These are phyloP conservation scores for Lepidium africanum DNA, from an alignment of 345 rosid genomes.

Conservation along the genomic window DNA sequence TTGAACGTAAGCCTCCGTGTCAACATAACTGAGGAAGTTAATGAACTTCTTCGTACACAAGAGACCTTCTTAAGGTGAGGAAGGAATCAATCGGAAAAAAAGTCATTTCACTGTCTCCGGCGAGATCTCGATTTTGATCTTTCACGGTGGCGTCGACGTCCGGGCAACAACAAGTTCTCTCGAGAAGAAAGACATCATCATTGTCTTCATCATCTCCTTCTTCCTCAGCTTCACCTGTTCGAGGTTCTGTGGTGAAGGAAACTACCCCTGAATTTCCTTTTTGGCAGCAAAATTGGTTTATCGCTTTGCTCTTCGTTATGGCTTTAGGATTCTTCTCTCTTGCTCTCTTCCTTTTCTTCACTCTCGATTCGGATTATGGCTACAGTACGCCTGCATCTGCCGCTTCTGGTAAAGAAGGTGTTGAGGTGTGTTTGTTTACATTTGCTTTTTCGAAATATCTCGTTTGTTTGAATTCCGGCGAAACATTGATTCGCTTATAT, in stretches of 20 bases:
- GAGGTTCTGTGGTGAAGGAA: conserved; percentile 18
- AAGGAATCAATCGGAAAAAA: background rate
- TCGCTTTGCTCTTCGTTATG: conserved; percentile 58
- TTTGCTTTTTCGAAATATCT: background rate
- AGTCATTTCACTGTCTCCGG: conserved; percentile 3
- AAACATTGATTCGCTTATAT: background rate
- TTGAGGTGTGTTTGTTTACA: conserved; percentile 44
- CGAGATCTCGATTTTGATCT: conserved; percentile 14
- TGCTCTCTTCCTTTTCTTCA: conserved; percentile 62
- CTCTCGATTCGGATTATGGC: conserved; percentile 44
- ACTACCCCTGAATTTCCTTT: conserved; percentile 37
- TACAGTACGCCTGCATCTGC: conserved; percentile 49
- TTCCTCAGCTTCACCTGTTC: conserved; percentile 24
- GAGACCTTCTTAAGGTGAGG: background rate
- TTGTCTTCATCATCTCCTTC: conserved; percentile 27
- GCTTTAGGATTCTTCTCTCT: conserved; percentile 63
- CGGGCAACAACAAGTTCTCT: conserved; percentile 45
- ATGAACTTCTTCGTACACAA: background rate
- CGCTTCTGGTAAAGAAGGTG: conserved; percentile 49
- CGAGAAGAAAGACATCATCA: conserved; percentile 45
- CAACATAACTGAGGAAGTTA: background rate
- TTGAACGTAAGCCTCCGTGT: conserved; percentile 11
- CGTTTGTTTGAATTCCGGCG: background rate
- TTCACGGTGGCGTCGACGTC: conserved; percentile 92
- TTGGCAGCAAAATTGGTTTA: conserved; percentile 85